Evolutionary conservation across 352 stramenopile species (phyloP).

Genomic region (Phytophthora pisi): DNA sequence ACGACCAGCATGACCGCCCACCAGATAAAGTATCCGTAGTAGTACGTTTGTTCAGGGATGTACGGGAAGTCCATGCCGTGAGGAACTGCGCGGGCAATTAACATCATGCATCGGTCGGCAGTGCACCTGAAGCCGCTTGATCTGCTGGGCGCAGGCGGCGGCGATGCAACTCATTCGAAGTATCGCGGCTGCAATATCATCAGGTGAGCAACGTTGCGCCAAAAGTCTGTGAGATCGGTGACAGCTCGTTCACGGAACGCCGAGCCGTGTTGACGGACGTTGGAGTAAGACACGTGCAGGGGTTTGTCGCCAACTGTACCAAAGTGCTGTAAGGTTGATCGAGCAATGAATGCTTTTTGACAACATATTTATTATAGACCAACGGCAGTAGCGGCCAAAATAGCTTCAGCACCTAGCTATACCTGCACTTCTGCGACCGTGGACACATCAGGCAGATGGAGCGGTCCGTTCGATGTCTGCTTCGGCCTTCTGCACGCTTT

Average conservation of each 20-base stretch:
- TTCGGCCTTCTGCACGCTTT: no score
- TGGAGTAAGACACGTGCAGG: constrained; percentile 77
- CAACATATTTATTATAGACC: no score
- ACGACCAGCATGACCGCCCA: no score
- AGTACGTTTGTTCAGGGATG: constrained; percentile 76
- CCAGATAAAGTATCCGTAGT: no score
- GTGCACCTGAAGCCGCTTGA: constrained; percentile 68
- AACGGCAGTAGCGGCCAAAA: no score
- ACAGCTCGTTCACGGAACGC: constrained; percentile 76
- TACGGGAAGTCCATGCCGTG: constrained; percentile 87
- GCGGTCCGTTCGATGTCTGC: no score
- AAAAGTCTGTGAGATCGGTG: constrained; percentile 69
- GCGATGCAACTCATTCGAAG: constrained; percentile 57
- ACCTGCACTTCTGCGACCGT: no score
- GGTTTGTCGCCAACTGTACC: no score
- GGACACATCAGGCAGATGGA: no score
- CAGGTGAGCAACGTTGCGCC: constrained; percentile 64
- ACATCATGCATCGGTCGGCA: constrained; percentile 72
- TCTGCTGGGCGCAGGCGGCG: constrained; percentile 54
- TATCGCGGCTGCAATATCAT: constrained; percentile 48
- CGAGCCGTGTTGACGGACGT: constrained; percentile 73
- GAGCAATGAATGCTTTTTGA: background rate
- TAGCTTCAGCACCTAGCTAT: no score
- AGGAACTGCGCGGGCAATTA: constrained; percentile 79
- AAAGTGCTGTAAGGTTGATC: no score